phyloP scores from a whole-genome alignment of 495 filamentous ascomycete species.

The Coniosporium apollinis region DNA sequence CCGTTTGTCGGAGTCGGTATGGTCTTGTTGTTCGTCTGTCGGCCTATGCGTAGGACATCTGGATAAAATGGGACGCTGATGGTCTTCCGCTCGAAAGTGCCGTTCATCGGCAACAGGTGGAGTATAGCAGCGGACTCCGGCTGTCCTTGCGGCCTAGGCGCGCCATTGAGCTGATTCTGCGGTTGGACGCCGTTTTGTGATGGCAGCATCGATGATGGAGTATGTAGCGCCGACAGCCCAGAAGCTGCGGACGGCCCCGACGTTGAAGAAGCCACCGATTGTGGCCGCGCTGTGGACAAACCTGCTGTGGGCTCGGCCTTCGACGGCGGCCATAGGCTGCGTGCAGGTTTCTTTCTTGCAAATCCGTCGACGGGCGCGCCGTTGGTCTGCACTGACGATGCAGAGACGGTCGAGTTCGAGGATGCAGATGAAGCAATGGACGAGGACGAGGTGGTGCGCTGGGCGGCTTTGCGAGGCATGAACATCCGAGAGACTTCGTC shows the following conservation, averaged over 20 bases:
- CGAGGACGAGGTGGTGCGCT: slow-evolving; percentile 76
- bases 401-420: slow-evolving; percentile 25
- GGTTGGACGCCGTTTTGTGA: slow-evolving; percentile 49
- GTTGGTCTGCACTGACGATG: slow-evolving; percentile 32
- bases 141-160: slow-evolving; percentile 36
- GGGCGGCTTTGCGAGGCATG: slow-evolving; percentile 67
- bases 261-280: slow-evolving; percentile 45
- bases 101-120: slow-evolving; percentile 70
- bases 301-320: slow-evolving; percentile 53
- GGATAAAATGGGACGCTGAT: slow-evolving; percentile 81
- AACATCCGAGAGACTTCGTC: slow-evolving; percentile 84
- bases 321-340: slow-evolving; percentile 54
- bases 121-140: slow-evolving; percentile 55
- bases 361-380: slow-evolving; percentile 32
- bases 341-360: slow-evolving; percentile 45
- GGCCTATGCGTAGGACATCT: slow-evolving; percentile 78
- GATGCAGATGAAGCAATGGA: slow-evolving; percentile 34
- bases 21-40: slow-evolving; percentile 93
- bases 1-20: slow-evolving; percentile 78
- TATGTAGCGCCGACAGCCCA: slow-evolving; percentile 57
- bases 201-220: slow-evolving; percentile 53
- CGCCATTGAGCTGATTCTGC: slow-evolving; percentile 44
- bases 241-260: slow-evolving; percentile 47
- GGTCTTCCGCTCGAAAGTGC: slow-evolving; percentile 91
- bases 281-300: slow-evolving; percentile 42